phyloP scores from a whole-genome alignment of 2,329 filamentous ascomycete genomes.

The Colletotrichum sansevieriae region DNA sequence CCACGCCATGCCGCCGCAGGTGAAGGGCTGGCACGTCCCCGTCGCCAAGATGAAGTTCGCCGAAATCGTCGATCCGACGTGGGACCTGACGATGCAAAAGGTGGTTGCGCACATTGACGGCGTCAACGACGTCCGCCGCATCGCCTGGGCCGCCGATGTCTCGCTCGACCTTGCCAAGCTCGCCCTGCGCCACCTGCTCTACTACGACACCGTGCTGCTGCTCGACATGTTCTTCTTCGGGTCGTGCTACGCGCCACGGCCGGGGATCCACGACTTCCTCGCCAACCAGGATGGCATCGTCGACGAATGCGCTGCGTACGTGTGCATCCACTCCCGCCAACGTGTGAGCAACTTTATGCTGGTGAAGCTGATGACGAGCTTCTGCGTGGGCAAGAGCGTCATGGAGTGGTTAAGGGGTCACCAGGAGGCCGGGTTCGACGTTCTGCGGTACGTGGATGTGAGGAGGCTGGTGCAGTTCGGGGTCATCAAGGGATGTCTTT shows the following conservation, averaged over 20 bases:
- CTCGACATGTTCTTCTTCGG: constrained; percentile 96
- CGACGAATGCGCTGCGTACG: constrained; percentile 89
- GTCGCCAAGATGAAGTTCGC: constrained; percentile 77
- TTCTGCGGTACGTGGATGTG: constrained; percentile 84
- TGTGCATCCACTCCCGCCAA: constrained; percentile 66
- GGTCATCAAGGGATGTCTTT: constrained; percentile 93
- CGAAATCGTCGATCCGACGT: constrained; percentile 74
- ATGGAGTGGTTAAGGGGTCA: constrained; percentile 88
- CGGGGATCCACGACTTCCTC: constrained; percentile 83
- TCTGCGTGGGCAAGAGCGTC: constrained; percentile 85
- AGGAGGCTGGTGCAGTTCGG: constrained; percentile 95
- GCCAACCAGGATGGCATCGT: constrained; percentile 80
- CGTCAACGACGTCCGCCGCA: constrained; percentile 88
- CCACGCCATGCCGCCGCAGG: constrained; percentile 79
- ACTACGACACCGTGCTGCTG: constrained; percentile 91
- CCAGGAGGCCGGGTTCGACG: constrained; percentile 72
- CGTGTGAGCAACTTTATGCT: constrained; percentile 73
- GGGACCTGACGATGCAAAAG: constrained; percentile 82
- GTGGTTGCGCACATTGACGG: constrained; percentile 92
- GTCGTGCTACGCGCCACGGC: constrained; percentile 87
- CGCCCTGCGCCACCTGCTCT: constrained; percentile 88
- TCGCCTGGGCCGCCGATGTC: constrained; percentile 86
- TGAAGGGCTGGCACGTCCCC: constrained; percentile 92
- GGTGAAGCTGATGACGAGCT: constrained; percentile 86
- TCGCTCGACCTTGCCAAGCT: constrained; percentile 88